Conservation (phyloP, 805 yeast species). For the Blastobotrys attinorum region DNA sequence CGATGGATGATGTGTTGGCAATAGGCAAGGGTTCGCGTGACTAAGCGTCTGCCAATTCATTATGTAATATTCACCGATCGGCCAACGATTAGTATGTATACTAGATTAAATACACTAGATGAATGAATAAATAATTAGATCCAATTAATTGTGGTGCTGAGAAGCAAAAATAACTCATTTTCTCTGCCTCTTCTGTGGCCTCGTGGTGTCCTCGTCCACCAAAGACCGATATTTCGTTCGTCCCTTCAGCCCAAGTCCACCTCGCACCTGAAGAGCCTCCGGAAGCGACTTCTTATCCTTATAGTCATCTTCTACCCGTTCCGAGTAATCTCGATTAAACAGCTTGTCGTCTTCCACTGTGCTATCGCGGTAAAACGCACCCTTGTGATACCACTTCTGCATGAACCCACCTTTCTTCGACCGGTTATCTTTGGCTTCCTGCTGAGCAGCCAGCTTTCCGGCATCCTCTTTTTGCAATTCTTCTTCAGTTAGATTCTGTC, state of each 20-base stretch:
- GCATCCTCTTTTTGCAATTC: conserved; percentile 16
- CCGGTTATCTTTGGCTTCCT: conserved; percentile 7
- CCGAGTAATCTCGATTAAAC: conserved; percentile 27
- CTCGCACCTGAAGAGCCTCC: conserved; percentile 24
- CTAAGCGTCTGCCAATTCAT: too few species aligned
- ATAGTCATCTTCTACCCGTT: conserved; percentile 26
- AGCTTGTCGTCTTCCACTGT: conserved; percentile 28
- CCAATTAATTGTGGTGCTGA: too few species aligned
- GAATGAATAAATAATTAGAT: too few species aligned
- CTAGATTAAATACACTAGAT: too few species aligned
- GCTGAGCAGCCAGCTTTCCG: conserved; percentile 12
- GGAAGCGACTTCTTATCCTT: conserved; percentile 24
- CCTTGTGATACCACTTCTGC: conserved; percentile 27
- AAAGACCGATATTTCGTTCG: conserved; percentile 23
- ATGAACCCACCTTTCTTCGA: conserved; percentile 14
- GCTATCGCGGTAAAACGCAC: conserved; percentile 31
- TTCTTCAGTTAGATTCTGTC: conserved; percentile 26
- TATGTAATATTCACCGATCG: too few species aligned
- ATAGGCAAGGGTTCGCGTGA: too few species aligned
- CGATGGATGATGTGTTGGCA: too few species aligned
- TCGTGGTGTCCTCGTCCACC: conserved; percentile 27
- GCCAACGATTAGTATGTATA: too few species aligned
- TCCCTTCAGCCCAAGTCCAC: conserved; percentile 26
- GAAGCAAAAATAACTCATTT: too few species aligned
- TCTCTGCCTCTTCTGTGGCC: background rate